Conservation (phyloP, 1,284 basidiomycete genomes). For the Moesziomyces aphidis region DNA sequence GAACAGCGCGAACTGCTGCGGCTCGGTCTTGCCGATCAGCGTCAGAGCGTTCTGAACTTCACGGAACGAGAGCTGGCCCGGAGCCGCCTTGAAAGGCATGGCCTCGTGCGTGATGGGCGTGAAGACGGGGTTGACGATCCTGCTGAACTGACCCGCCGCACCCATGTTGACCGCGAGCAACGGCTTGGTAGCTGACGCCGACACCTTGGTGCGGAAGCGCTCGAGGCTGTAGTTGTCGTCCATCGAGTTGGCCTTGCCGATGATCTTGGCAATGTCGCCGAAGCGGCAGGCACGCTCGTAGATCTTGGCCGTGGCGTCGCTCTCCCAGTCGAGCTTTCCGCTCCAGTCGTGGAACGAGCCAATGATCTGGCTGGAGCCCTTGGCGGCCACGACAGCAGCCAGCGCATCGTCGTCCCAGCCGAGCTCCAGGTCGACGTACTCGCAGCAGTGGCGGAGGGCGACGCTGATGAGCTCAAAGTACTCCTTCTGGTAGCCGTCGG, state of each 20-base stretch:
- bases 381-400: conserved; percentile 74
- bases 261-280: conserved; percentile 92
- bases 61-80: conserved; percentile 88
- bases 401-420: conserved; percentile 78
- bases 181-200: conserved; percentile 69
- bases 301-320: conserved; percentile 73
- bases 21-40: conserved; percentile 81
- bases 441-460: conserved; percentile 84
- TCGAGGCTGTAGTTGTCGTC: conserved; percentile 85
- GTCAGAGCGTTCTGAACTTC: conserved; percentile 85
- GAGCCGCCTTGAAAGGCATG: conserved; percentile 82
- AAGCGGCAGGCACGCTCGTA: conserved; percentile 44
- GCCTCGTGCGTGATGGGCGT: conserved; percentile 90
- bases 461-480: conserved; percentile 83
- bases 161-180: conserved; percentile 97
- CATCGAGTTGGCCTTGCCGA: conserved; percentile 81
- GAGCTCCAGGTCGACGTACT: conserved; percentile 93
- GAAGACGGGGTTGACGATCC: conserved; percentile 86
- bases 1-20: conserved; percentile 83
- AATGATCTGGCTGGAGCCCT: conserved; percentile 83
- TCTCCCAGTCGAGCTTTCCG: conserved; percentile 85
- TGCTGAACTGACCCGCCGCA: conserved; percentile 80
- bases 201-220: conserved; percentile 75
- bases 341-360: conserved; percentile 95
- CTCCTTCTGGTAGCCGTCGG: conserved; percentile 79